phyloP scores from a whole-genome alignment of 208 protist species.

The Acanthamoeba culbertsoni region DNA sequence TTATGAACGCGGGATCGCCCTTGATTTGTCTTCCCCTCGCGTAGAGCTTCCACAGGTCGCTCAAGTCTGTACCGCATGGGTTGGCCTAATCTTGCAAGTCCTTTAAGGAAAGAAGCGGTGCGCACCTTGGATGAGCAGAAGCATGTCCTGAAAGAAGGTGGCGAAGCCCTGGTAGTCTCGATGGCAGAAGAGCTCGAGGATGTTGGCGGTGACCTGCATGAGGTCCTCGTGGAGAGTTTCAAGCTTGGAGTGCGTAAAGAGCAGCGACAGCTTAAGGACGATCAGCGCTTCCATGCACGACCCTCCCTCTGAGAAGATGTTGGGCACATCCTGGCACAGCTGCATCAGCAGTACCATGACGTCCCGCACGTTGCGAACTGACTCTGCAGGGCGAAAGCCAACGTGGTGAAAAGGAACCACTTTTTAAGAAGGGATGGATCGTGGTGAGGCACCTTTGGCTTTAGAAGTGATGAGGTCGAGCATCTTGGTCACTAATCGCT shows the following conservation, averaged over 20 bases:
- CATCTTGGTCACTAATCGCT: neutral
- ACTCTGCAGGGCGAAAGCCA: neutral
- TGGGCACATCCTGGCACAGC: conserved; percentile 34
- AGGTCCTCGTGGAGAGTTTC: neutral
- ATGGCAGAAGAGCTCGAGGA: conserved; percentile 21
- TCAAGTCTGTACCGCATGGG: neutral
- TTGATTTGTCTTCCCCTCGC: neutral
- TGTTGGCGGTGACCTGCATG: neutral
- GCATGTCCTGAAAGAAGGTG: neutral
- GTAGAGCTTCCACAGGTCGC: neutral
- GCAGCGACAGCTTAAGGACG: conserved; percentile 3
- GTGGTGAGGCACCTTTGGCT: neutral
- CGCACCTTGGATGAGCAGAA: neutral
- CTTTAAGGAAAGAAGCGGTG: neutral
- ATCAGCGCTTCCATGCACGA: conserved; percentile 16
- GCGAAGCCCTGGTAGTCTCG: conserved; percentile 6
- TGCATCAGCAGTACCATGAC: neutral
- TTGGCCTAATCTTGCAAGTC: neutral
- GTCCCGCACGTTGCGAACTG: conserved; percentile 49
- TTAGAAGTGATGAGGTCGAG: conserved; percentile 29
- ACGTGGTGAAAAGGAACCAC: neutral
- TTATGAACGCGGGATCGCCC: neutral
- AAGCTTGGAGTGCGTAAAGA: neutral
- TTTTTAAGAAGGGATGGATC: neutral
- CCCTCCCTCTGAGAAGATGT: neutral